Evolutionary conservation across 1,139 yeast species (phyloP), one percentile per base, ranked within the genome.

Genomic region (Kodamaea fungicola): DNA sequence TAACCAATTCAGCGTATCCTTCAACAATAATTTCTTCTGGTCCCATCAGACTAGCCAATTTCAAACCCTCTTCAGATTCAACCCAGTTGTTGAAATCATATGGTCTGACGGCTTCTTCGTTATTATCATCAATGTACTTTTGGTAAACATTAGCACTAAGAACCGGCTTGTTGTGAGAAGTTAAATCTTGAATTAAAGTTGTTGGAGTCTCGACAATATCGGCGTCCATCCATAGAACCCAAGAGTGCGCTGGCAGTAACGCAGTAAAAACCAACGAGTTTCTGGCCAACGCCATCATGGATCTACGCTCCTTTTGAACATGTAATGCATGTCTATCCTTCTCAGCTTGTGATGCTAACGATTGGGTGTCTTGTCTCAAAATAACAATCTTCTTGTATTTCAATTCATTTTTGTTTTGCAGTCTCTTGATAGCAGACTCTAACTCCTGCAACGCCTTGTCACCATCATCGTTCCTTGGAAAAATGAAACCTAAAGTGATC

Each of bases 61-160:
- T 74, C 52, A 81, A 68, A 2, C 96, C 97, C 50, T 79, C 84
- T 40, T 86, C 94, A 40, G 94, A 81, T 59, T 92, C 98, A 38
- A 83, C 84, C 98, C 98, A 92, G 61, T 94, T 90, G 67, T 92
- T 92, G 69, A 74, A 90, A 60, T 92, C 98, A 57, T 92, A 92
- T 9, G 97, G 95, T 52, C 97, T 76, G 42, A 85, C 79, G 22
- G 76, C 66, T n/a, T 69, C 67, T 46, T 74, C 64, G 35, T 75
- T 68, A 35, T 78, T 79, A 27, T 74, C 72, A 49, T 86, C 83
- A 41, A 49, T 69, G 59, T 64, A 89, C 47, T 95, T 71, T 68
- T 92, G 98, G 64, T 78, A 92, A 46, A 95, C 95, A 59, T 92
- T 92, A 22, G 97, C 97, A 4, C 94, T 84, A 32, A 92, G 61